These are phyloP conservation scores for Rachicladosporium sp. DNA, from an alignment of 2,329 filamentous ascomycete species.

Conservation along the genomic window DNA sequence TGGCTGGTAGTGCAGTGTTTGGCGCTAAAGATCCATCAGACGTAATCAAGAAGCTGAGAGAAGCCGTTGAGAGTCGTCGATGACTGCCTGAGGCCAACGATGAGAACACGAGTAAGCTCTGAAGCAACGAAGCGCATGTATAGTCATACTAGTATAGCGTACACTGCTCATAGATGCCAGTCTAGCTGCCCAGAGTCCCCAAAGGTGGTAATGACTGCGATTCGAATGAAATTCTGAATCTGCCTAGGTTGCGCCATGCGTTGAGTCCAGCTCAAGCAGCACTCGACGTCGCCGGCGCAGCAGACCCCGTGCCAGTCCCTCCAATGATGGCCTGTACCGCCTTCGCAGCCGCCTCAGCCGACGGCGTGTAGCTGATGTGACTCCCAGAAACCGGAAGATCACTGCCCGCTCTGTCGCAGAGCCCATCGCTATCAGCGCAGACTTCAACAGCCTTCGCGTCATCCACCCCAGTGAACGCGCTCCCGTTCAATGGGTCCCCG, in stretches of 20 bases:
- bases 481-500: constrained; percentile 18
- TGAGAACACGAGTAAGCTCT: no score
- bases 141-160: no score
- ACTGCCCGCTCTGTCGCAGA: constrained; percentile 12
- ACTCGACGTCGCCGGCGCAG: no score
- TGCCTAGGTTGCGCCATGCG: no score
- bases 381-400: constrained; percentile 9
- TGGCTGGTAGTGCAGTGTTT: constrained; percentile 92
- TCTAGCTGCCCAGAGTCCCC: no score
- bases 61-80: constrained; percentile 58
- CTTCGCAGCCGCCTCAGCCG: constrained; percentile 14
- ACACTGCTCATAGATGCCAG: no score
- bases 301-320: no score
- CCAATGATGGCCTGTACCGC: no score
- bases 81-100: constrained; percentile 6
- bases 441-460: constrained; percentile 13
- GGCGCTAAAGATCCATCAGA: constrained; percentile 78
- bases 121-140: no score
- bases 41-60: constrained; percentile 70
- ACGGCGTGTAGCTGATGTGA: constrained; percentile 13
- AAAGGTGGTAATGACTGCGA: no score
- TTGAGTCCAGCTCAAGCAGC: no score
- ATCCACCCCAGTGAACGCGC: constrained; percentile 12
- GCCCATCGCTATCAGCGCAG: constrained; percentile 12
- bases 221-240: no score